A percentile compares a stretch with the other conserved stretches of the same genome.
phyloP scores from a whole-genome alignment of 108 stramenopile genomes.

The Cyclotella atomus region DNA sequence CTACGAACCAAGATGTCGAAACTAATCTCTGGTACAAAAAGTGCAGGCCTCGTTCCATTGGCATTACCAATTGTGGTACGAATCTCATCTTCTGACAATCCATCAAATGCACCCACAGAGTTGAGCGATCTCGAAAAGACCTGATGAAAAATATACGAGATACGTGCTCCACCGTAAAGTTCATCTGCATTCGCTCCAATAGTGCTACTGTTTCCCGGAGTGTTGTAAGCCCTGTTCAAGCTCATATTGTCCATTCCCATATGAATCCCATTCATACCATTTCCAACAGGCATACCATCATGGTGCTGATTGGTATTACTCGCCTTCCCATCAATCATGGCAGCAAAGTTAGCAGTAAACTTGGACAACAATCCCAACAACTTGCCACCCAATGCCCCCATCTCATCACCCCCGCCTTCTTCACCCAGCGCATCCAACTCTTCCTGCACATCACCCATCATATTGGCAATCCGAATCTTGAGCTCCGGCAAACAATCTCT shows the following conservation, averaged over 20 bases:
- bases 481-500: slow-evolving; percentile 96
- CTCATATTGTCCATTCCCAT: slow-evolving; percentile 42
- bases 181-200: slow-evolving; percentile 68
- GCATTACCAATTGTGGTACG: slow-evolving; percentile 97
- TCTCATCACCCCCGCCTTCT: slow-evolving; percentile 29
- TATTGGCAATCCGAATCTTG: slow-evolving; percentile 86
- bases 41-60: slow-evolving; percentile 91
- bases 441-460: slow-evolving; percentile 88
- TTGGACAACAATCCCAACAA: slow-evolving; percentile 90
- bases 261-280: slow-evolving; percentile 26
- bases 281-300: slow-evolving; percentile 45
- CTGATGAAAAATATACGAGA: slow-evolving; percentile 94
- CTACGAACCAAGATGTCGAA: slow-evolving; percentile 95
- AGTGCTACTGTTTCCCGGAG: slow-evolving; percentile 10
- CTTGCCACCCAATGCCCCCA: slow-evolving; percentile 68
- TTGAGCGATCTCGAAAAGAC: slow-evolving; percentile 89
- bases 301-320: slow-evolving; percentile 51
- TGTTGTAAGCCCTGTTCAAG: slow-evolving; percentile 21
- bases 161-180: slow-evolving; percentile 97
- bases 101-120: slow-evolving; percentile 94
- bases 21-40: slow-evolving; percentile 97
- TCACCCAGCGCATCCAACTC: slow-evolving; percentile 90
- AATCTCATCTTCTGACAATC: slow-evolving; percentile 94
- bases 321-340: slow-evolving; percentile 89
- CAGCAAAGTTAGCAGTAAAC: slow-evolving; percentile 90